phyloP scores from a whole-genome alignment of 2,329 filamentous ascomycete species.

The Graphiopsis chlorocephala region DNA sequence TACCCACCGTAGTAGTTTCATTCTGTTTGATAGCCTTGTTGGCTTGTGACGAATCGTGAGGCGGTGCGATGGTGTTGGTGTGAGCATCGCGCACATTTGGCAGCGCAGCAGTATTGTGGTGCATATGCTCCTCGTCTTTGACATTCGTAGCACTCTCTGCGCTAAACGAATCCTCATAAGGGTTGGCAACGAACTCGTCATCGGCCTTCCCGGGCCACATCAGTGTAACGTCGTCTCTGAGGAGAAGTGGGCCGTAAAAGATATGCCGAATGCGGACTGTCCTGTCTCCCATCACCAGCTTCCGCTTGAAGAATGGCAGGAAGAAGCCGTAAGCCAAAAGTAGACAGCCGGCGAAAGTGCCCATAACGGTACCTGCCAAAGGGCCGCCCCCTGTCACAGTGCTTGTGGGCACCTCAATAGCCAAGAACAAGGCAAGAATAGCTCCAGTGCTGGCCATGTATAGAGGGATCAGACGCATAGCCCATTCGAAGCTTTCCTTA shows the following conservation, averaged over 20 bases:
- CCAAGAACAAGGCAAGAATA: conserved; percentile 56
- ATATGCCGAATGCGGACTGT: conserved; percentile 56
- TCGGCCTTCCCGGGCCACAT: conserved; percentile 21
- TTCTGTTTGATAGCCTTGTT: background rate
- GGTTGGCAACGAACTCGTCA: conserved; percentile 22
- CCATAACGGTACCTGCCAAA: conserved; percentile 54
- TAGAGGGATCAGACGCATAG: conserved; percentile 46
- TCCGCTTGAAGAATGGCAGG: conserved; percentile 58
- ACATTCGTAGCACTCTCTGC: background rate
- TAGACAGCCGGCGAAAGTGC: conserved; percentile 50
- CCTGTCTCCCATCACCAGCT: conserved; percentile 61
- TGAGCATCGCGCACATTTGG: background rate
- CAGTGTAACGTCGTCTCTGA: conserved; percentile 40
- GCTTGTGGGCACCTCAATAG: conserved; percentile 40
- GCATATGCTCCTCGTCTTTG: conserved; percentile 2
- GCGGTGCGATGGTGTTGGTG: background rate
- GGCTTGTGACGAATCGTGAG: background rate
- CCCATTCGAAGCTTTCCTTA: conserved; percentile 47
- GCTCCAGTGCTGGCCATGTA: conserved; percentile 48
- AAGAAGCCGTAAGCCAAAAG: conserved; percentile 53
- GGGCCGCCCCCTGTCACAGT: conserved; percentile 33
- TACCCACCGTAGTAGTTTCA: background rate
- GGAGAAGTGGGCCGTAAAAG: conserved; percentile 43
- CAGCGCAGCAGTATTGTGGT: background rate
- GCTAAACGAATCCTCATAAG: conserved; percentile 21